Evolutionary conservation across 179 eudicot genomes (phyloP).

Genomic region (Vitellaria paradoxa): DNA sequence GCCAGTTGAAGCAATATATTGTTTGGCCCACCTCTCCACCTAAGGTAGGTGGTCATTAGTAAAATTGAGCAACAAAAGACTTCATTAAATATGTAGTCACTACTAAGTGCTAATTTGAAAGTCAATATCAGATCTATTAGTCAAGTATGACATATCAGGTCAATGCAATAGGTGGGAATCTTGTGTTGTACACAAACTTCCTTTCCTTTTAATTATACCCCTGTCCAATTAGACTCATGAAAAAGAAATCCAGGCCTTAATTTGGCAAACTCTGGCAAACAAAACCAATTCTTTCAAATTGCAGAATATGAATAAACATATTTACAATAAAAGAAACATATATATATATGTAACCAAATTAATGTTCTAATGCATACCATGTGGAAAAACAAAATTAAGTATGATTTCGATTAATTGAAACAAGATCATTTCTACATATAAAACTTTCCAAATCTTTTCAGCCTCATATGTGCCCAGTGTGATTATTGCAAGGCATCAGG

Average conservation of each 20-base stretch:
- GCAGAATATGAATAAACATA: not conserved
- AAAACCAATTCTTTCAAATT: not conserved
- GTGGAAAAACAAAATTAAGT: not conserved
- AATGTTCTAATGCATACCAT: not conserved
- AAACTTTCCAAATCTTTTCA: not conserved
- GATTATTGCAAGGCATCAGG: not conserved
- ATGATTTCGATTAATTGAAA: not conserved
- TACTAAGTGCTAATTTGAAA: not conserved
- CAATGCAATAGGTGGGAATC: not conserved
- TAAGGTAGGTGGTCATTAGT: conserved; percentile 25
- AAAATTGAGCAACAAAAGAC: not conserved
- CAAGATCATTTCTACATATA: not conserved
- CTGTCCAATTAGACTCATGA: not conserved
- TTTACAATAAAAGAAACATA: too few species aligned
- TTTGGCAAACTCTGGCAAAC: not conserved
- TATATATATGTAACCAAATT: not conserved
- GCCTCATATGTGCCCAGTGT: not conserved
- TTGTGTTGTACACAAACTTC: not conserved
- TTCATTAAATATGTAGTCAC: not conserved
- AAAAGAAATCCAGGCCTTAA: not conserved
- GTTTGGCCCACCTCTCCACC: conserved; percentile 95
- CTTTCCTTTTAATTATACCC: not conserved
- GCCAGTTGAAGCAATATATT: conserved; percentile 79
- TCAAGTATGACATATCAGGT: not conserved
- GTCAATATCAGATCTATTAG: not conserved